phyloP scores from a whole-genome alignment of 257 asterid genomes.

The Solanum virginianum region DNA sequence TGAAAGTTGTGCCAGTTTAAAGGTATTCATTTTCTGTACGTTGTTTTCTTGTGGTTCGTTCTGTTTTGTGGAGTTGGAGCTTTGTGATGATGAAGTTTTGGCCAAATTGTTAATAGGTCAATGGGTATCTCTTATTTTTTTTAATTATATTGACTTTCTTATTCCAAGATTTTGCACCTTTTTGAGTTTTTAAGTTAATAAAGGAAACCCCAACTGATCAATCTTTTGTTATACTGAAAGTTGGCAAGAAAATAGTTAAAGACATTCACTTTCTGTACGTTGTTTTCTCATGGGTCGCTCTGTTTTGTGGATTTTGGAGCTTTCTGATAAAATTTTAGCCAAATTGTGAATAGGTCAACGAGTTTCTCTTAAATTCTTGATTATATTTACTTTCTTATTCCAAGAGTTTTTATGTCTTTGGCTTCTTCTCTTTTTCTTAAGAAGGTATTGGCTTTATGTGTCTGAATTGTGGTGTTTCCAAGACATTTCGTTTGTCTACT shows the following conservation, averaged over 20 bases:
- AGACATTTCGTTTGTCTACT: neutral
- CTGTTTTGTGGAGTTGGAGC: neutral
- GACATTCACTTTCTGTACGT: neutral
- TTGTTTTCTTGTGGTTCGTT: neutral
- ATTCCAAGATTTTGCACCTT: neutral
- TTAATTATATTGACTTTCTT: neutral
- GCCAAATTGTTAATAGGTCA: neutral
- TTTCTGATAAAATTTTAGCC: neutral
- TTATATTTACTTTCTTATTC: neutral
- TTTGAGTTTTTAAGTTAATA: neutral
- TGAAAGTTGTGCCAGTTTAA: neutral
- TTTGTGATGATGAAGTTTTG: neutral
- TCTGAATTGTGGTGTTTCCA: neutral
- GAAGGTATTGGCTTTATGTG: neutral
- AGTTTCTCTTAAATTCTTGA: neutral
- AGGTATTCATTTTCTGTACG: neutral
- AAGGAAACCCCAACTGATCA: neutral
- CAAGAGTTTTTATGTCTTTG: neutral
- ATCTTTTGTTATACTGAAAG: neutral
- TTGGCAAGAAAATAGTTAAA: neutral
- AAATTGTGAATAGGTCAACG: neutral
- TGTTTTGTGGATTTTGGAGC: neutral
- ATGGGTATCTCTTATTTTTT: neutral
- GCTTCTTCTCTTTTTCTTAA: neutral
- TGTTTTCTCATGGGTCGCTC: neutral